Evolutionary conservation across 83 land plant species (phyloP).

Genomic region (Larix sibirica): DNA sequence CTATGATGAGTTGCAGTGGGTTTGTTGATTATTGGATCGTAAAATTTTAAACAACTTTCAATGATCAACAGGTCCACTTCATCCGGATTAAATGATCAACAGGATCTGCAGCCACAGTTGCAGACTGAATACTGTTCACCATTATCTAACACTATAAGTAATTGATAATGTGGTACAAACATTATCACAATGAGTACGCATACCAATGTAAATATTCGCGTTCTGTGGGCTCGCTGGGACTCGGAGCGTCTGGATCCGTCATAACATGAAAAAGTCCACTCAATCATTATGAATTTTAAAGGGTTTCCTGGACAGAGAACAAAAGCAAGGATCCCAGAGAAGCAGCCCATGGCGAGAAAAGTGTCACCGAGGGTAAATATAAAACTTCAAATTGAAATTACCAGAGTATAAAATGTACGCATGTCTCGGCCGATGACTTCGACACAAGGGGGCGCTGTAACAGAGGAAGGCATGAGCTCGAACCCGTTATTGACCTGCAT

Average conservation of each 20-base stretch:
- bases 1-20: too few species aligned
- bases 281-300: too few species aligned
- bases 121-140: too few species aligned
- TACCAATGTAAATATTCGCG: constrained; percentile 39
- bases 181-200: neutral
- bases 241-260: constrained; percentile 39
- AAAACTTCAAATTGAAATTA: neutral
- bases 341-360: neutral
- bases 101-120: too few species aligned
- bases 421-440: constrained; percentile 59
- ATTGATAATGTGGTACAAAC: neutral
- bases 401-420: constrained; percentile 68
- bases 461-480: constrained; percentile 55
- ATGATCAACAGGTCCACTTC: too few species aligned
- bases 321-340: neutral
- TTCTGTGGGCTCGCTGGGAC: constrained; percentile 33
- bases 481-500: constrained; percentile 63
- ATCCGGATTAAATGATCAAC: too few species aligned
- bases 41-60: too few species aligned
- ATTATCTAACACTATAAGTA: neutral
- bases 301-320: too few species aligned
- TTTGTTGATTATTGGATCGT: too few species aligned
- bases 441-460: constrained; percentile 44
- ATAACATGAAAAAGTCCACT: constrained; percentile 15
- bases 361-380: neutral